Percentiles rank a stretch among this genome's conserved stretches.
Conservation (phyloP, 83 land plant genomes). For the Thuja plicata region DNA sequence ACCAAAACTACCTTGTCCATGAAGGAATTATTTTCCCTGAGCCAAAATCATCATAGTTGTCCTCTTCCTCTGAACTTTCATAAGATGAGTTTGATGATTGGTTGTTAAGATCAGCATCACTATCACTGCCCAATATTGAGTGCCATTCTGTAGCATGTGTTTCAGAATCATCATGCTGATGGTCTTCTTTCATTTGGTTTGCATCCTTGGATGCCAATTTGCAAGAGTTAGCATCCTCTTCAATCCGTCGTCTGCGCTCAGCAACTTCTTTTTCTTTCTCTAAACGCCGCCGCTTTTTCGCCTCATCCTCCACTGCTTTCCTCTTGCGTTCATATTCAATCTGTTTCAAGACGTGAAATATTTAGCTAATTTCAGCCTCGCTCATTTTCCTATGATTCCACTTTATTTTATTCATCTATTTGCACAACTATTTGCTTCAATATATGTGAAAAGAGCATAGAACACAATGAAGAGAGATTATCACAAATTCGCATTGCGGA, state of each 20-base stretch:
- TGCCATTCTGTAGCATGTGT: background rate
- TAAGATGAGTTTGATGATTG: conserved; percentile 55
- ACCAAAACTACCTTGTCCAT: conserved; percentile 77
- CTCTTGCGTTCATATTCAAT: conserved; percentile 35
- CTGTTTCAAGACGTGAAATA: background rate
- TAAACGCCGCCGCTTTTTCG: conserved; percentile 27
- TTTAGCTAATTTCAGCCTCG: background rate
- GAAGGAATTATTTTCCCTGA: conserved; percentile 59
- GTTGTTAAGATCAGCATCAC: too few relatives aligned
- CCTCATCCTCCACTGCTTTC: conserved; percentile 44
- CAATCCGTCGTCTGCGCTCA: conserved; percentile 31
- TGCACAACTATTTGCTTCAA: too few relatives aligned
- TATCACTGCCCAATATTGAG: background rate
- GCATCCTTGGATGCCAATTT: background rate
- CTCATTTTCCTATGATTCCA: too few relatives aligned
- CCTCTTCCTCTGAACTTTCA: conserved; percentile 73
- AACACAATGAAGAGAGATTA: too few relatives aligned
- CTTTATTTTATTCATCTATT: too few relatives aligned
- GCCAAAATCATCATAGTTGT: conserved; percentile 45
- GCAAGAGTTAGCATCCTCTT: conserved; percentile 11
- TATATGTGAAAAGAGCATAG: too few relatives aligned
- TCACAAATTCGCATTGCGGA: too few relatives aligned
- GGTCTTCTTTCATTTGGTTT: background rate
- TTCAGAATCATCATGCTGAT: background rate
- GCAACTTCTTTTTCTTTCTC: conserved; percentile 43